Percentiles rank a stretch among this genome's conserved stretches.
These are phyloP conservation scores for Fusarium agapanthi DNA, from an alignment of 2,329 filamentous ascomycete species.

Conservation along the genomic window DNA sequence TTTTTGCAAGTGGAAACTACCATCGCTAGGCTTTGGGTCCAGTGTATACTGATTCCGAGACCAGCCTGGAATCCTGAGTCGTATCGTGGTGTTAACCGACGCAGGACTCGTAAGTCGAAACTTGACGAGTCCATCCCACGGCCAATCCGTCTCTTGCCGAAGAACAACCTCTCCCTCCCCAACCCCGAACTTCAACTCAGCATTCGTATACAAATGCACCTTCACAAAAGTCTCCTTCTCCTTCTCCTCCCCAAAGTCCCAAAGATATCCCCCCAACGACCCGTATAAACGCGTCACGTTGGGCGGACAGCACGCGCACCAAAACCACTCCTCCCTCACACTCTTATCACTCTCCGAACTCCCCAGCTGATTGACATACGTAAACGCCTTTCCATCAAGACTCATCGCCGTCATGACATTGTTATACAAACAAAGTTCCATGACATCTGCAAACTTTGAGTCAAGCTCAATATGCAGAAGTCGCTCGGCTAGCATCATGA, in stretches of 20 bases:
- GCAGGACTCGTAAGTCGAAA: slow-evolving; percentile 52
- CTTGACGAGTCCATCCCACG: slow-evolving; percentile 62
- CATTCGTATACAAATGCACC: slow-evolving; percentile 65
- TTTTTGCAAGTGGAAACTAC: slow-evolving; percentile 40
- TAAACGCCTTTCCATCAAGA: slow-evolving; percentile 64
- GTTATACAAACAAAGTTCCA: slow-evolving; percentile 71
- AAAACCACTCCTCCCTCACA: slow-evolving; percentile 49
- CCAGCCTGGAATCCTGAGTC: slow-evolving; percentile 65
- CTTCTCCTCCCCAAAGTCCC: slow-evolving; percentile 50
- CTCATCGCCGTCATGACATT: slow-evolving; percentile 67
- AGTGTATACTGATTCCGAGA: slow-evolving; percentile 48
- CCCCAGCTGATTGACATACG: slow-evolving; percentile 69
- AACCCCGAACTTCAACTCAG: slow-evolving; percentile 52
- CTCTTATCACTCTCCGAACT: slow-evolving; percentile 44
- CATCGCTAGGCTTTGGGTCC: slow-evolving; percentile 43
- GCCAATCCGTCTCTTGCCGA: slow-evolving; percentile 58
- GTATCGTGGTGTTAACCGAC: slow-evolving; percentile 48
- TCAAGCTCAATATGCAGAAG: slow-evolving; percentile 63
- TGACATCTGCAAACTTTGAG: slow-evolving; percentile 63
- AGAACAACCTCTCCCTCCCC: slow-evolving; percentile 50
- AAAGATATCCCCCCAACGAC: slow-evolving; percentile 65
- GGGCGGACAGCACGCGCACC: slow-evolving; percentile 67
- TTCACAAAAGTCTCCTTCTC: slow-evolving; percentile 51
- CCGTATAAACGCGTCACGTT: slow-evolving; percentile 66
- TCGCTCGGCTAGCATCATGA: slow-evolving; percentile 68